Evolutionary conservation across 225 moss, liverwort and hornwort genomes (phyloP), one percentile per base, ranked within the genome.

Genomic region (Physcomitrium patens): DNA sequence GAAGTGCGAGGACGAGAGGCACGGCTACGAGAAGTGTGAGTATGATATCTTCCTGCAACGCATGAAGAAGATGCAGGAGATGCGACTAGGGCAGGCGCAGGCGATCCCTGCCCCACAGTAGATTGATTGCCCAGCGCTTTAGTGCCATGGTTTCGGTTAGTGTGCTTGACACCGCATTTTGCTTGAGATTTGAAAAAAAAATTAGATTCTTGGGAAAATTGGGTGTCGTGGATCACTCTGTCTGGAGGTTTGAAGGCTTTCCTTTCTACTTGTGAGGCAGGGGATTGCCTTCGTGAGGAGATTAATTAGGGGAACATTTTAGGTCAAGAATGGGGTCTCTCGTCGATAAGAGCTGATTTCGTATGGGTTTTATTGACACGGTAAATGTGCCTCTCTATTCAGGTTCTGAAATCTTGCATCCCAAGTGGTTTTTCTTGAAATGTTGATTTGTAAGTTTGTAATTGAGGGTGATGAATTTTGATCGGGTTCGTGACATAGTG

Each of bases 21-120:
- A 92, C 68, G 14, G 73, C 1, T 92, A 92, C 55, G 92, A 92
- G 83, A 92, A 86, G 76, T 90, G 92, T 67, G 92, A 92, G 79
- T 92, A 90, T 64, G 87, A 90, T 43, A 51, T 92, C 20, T 92
- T 92, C 72, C 43, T 90, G 45, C 84, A 72, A 19, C 87, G 92
- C 42, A 77, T 86, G 65, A 84, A 86, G 67, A 92, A 92, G 86
- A 88, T 90, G 86, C 84, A 84, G 68, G 88, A 84, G 80, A 70
- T 79, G 62, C 71, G 82, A 11, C 69, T 74, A 41, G 22, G 14
- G 12, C 28, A 52, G 52, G 3, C 12, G 57, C 50, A 46, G 13
- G 20, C n/a, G 43, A 19, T 19, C 63, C 75, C 63, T 70, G 80
- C 80, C 44, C 56, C 49, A 13, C 69, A 62, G 22, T 80, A 58